Percentiles rank a stretch among this genome's conserved stretches.
phyloP scores from a whole-genome alignment of 1,139 yeast species.

The Pichia sp. region DNA sequence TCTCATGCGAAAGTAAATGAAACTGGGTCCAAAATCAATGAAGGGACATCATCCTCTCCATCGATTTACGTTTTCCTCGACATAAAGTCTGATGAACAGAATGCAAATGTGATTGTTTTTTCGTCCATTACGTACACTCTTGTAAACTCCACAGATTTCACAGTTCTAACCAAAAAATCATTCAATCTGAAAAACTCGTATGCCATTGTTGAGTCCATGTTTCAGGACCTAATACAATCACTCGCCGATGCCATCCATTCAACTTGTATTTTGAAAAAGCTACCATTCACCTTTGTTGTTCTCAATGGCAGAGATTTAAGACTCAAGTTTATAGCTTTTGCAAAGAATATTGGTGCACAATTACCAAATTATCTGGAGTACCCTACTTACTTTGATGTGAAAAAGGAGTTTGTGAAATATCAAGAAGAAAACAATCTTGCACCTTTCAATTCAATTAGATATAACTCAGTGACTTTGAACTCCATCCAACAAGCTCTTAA shows the following conservation, averaged over 20 bases:
- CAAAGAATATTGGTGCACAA: constrained; percentile 64
- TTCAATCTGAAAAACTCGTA: too few relatives aligned
- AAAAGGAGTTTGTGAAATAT: constrained; percentile 68
- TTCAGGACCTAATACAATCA: constrained; percentile 5
- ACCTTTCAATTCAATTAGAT: constrained; percentile 8
- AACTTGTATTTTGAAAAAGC: constrained; percentile 6
- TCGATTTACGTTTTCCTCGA: constrained; percentile 5
- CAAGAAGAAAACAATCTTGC: constrained; percentile 32
- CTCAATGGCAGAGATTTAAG: constrained; percentile 60
- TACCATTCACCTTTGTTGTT: constrained; percentile 63
- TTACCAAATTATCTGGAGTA: constrained; percentile 72
- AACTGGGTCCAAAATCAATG: too few relatives aligned
- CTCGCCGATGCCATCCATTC: constrained; percentile 8
- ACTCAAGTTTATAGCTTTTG: constrained; percentile 74
- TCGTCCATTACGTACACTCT: constrained; percentile 3
- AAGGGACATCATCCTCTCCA: too few relatives aligned
- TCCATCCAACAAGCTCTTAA: constrained; percentile 4
- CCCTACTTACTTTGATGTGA: constrained; percentile 71
- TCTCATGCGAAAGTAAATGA: too few relatives aligned
- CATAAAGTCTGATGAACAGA: constrained; percentile 2
- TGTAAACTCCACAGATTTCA: constrained; percentile 2
- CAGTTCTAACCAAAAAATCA: neutral
- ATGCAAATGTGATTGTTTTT: constrained; percentile 6
- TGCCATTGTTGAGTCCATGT: neutral
- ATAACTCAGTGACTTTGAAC: constrained; percentile 26